A percentile compares a stretch with the other conserved stretches of the same genome.
phyloP scores from a whole-genome alignment of 2,329 filamentous ascomycete genomes.

The Zymoseptoria tritici region DNA sequence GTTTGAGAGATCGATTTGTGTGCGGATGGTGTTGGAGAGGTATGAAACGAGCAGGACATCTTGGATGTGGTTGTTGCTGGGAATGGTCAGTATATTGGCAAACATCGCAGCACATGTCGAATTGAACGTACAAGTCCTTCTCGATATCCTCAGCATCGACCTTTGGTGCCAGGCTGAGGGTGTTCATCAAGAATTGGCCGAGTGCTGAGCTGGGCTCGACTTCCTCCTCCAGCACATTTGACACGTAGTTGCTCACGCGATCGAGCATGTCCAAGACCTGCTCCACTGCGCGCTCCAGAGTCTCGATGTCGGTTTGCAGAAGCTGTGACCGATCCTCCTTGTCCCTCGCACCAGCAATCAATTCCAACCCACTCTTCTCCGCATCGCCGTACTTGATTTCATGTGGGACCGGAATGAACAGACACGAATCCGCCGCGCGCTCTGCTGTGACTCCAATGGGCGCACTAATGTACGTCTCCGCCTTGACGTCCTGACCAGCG shows the following conservation, averaged over 20 bases:
- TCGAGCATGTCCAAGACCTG: constrained; percentile 85
- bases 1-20: constrained; percentile 97
- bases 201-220: constrained; percentile 81
- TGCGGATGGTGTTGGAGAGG: constrained; percentile 96
- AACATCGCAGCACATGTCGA: neutral
- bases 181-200: constrained; percentile 91
- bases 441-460: constrained; percentile 93
- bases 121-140: constrained; percentile 67
- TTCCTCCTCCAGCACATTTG: constrained; percentile 89
- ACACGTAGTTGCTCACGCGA: constrained; percentile 84
- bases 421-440: constrained; percentile 88
- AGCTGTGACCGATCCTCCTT: constrained; percentile 64
- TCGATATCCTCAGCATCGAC: constrained; percentile 86
- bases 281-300: constrained; percentile 75
- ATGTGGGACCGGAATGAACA: constrained; percentile 96
- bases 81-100: constrained; percentile 19
- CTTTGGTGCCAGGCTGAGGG: constrained; percentile 87
- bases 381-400: constrained; percentile 83
- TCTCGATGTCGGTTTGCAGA: constrained; percentile 82
- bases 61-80: constrained; percentile 95
- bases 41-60: constrained; percentile 98
- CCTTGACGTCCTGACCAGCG: constrained; percentile 79
- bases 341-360: constrained; percentile 76
- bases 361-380: constrained; percentile 69
- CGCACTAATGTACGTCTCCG: constrained; percentile 88